A percentile compares a stretch with the other conserved stretches of the same genome.
phyloP scores from a whole-genome alignment of 164 flowering plant genomes.

The Magnolia changhungtana region DNA sequence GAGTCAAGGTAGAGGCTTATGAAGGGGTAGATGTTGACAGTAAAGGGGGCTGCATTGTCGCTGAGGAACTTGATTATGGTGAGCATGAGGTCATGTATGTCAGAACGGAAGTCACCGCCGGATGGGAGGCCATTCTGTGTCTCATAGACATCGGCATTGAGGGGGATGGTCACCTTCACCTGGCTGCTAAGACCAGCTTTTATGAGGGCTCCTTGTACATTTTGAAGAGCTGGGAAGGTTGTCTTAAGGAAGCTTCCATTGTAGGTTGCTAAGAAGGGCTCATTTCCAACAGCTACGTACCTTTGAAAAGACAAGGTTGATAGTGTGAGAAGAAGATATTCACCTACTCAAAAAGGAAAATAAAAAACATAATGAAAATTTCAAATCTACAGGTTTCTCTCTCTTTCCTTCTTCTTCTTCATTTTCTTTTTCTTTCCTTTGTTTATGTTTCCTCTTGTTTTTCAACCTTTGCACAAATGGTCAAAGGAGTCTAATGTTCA shows the following conservation, averaged over 20 bases:
- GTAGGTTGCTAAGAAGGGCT: constrained; percentile 73
- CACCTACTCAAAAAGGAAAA: background rate
- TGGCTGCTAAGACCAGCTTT: constrained; percentile 63
- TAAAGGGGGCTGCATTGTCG: constrained; percentile 65
- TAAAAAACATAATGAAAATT: background rate
- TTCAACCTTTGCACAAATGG: no score
- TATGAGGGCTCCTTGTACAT: constrained; percentile 69
- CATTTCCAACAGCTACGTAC: constrained; percentile 94
- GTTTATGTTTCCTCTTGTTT: no score
- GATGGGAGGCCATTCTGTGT: constrained; percentile 51
- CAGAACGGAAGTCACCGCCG: constrained; percentile 78
- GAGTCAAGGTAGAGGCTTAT: constrained; percentile 71
- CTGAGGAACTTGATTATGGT: constrained; percentile 65
- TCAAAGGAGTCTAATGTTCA: no score
- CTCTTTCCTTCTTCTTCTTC: no score
- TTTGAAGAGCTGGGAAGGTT: constrained; percentile 81
- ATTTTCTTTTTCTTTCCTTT: no score
- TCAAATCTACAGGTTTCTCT: background rate
- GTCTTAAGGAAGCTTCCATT: constrained; percentile 66
- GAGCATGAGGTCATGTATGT: constrained; percentile 68
- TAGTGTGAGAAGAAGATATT: background rate
- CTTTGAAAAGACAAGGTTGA: constrained; percentile 27
- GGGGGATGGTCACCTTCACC: constrained; percentile 73
- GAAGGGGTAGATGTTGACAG: constrained; percentile 88
- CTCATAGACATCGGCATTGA: constrained; percentile 76